These are phyloP conservation scores for Juglanconis sp. DNA, from an alignment of 2,329 filamentous ascomycete species.

Conservation along the genomic window DNA sequence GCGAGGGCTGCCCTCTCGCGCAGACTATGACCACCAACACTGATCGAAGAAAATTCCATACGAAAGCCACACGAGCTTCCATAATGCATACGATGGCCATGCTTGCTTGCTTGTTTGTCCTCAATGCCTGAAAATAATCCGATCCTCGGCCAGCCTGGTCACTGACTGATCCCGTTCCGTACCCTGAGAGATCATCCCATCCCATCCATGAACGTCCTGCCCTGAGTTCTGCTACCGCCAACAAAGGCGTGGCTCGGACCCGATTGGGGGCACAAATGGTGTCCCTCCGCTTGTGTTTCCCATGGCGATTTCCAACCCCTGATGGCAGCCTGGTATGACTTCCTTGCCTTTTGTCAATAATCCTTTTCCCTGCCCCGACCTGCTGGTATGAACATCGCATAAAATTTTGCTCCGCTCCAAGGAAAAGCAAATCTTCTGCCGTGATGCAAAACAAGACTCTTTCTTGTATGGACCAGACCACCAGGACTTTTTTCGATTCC, in stretches of 20 bases:
- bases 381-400: constrained; percentile 8
- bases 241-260: not conserved
- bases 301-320: not conserved
- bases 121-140: not conserved
- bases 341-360: constrained; percentile 3
- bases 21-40: constrained; percentile 10
- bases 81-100: constrained; percentile 13
- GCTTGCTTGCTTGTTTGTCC: constrained; percentile 5
- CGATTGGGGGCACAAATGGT: not conserved
- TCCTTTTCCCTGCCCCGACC: not conserved
- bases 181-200: constrained; percentile 4
- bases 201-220: not conserved
- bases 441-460: constrained; percentile 10
- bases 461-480: constrained; percentile 12
- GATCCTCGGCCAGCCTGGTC: not conserved
- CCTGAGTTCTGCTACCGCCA: not conserved
- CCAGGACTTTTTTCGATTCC: constrained; percentile 12
- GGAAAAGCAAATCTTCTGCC: constrained; percentile 14
- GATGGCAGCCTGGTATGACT: constrained; percentile 1
- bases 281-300: not conserved
- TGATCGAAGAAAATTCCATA: constrained; percentile 6
- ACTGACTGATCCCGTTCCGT: constrained; percentile 1
- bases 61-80: constrained; percentile 11
- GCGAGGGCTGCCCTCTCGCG: not conserved
- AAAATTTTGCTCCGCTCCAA: not conserved